Evolutionary conservation across 2,329 filamentous ascomycete species (phyloP), one percentile per base, ranked within the genome.

Genomic region (Verticillium albo-atrum): DNA sequence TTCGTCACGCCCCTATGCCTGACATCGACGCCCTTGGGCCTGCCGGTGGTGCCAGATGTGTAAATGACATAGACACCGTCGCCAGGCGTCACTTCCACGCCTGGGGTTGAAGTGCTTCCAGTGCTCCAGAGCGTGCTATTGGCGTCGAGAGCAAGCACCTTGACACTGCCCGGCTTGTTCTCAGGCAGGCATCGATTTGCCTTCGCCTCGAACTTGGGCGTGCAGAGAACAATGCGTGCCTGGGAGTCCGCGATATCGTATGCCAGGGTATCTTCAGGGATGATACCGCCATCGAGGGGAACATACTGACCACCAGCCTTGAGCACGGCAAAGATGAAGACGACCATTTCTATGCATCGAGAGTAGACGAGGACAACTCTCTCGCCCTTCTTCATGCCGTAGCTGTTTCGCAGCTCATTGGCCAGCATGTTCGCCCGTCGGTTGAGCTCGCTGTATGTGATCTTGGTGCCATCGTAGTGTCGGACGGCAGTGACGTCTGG

Each of bases 241-340:
- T 70, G 69, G 2, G 80, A 77, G 63, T 85, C 75, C 30, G 57
- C 68, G 54, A 85, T 72, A 27, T 84, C 82, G 59, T 80, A 77
- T 26, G 71, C 70, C 27, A 86, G 72, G 3, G 78, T 78, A 20
- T 74, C 71, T 55, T 81, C 78, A 0, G 81, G 74, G 10, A 81
- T 78, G 32, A 83, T 75, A 6, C 80, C 79, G 35, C 83, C 83
- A 61, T 87, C 84, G 2, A 87, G 74, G 3, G 84, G 84, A 5
- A 86, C 76, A 65, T 87, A 87, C 63, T 87, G 83, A 15, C 79
- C 83, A 23, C 83, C 83, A 54, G 79, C 79, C 59, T 82, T 82
- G 34, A 87, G 71, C 20, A 85, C 74, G 2, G 82, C 83, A 58
- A 83, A 73, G 55, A 86, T 84, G 23, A 79, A 82, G 55, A 84